Conservation (phyloP, 2,329 filamentous ascomycete species). For the Dactylonectria macrodidyma region DNA sequence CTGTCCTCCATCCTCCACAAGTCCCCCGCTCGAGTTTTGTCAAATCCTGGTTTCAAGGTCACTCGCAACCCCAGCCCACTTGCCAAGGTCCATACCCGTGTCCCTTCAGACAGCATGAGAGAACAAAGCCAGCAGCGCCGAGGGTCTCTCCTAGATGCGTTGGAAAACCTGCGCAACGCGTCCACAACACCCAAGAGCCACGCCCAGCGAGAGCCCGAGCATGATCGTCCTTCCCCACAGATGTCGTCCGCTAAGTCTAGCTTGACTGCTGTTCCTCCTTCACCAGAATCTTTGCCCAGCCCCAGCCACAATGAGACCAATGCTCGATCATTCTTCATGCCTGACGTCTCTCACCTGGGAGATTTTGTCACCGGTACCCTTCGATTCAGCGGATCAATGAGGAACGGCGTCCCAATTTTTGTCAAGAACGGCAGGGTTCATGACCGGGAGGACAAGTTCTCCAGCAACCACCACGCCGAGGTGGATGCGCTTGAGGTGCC, state of each 20-base stretch:
- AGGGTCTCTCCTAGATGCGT: slow-evolving; percentile 52
- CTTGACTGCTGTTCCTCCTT: slow-evolving; percentile 58
- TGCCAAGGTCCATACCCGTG: slow-evolving; percentile 53
- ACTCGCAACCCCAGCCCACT: slow-evolving; percentile 56
- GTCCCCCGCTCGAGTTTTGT: slow-evolving; percentile 52
- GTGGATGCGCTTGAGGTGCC: slow-evolving; percentile 67
- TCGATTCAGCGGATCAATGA: slow-evolving; percentile 64
- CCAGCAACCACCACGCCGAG: slow-evolving; percentile 58
- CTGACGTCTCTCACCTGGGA: slow-evolving; percentile 68
- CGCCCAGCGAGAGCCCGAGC: slow-evolving; percentile 41
- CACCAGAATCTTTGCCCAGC: slow-evolving; percentile 53
- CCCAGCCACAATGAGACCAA: slow-evolving; percentile 58
- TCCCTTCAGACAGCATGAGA: slow-evolving; percentile 47
- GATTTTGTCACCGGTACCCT: slow-evolving; percentile 71
- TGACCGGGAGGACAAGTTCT: slow-evolving; percentile 56
- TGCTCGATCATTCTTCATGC: slow-evolving; percentile 68
- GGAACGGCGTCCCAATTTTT: slow-evolving; percentile 69
- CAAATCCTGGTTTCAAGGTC: slow-evolving; percentile 48
- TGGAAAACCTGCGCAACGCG: slow-evolving; percentile 55
- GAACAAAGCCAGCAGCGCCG: slow-evolving; percentile 45
- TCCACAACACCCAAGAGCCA: slow-evolving; percentile 50
- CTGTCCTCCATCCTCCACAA: slow-evolving; percentile 61
- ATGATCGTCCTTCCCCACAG: slow-evolving; percentile 51
- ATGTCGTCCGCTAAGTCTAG: slow-evolving; percentile 59
- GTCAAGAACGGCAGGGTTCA: slow-evolving; percentile 68